Base-by-base conservation (phyloP, 352 stramenopile species). In the Phytophthora boehmeriae region DNA sequence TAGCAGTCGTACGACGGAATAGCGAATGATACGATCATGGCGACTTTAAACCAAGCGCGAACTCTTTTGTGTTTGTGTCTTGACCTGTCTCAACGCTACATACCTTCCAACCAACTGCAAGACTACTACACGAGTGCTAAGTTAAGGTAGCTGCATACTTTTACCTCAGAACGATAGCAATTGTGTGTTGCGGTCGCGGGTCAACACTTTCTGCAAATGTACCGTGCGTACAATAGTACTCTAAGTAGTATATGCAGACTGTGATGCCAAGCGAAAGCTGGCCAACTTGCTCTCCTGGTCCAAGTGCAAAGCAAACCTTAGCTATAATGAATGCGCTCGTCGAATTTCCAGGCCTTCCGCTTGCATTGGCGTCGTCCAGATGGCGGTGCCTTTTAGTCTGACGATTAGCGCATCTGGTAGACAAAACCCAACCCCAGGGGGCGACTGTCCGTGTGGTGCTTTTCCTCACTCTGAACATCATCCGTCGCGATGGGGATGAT, bases 51-150 rank as follows among this genome's bases (percentile, higher is more conserved):
- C 85, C 85, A 93, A 92, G 85, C 60, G 55, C 60, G 56, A 71
- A 88, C 82, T 75, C 38, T 38, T 47, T 64, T 69, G 68, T 90
- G 81, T 85, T 75, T 68, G 76, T 63, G 65, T 55, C 82, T 92
- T 93, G 84, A 93, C 84, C 84, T 93, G 84, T 93, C 84, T 93
- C 82, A 91, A 80, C 56, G 84, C 84, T 73, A 92, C 79, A 92
- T 80, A 47, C 45, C 25, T 10, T 66, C 44, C 35, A 41, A 54
- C 25, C 25, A 50, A 14, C 8, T 68, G 2, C 14, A 47, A 53
- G 27, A 46, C 32, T 17, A 36, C 55, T 64, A 28, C 32, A 64
- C n/a, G n/a, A n/a, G n/a, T n/a, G n/a, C n/a, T n/a, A n/a, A n/a
- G n/a, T n/a, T n/a, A n/a, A n/a, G n/a, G n/a, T n/a, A n/a, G n/a